Percentiles rank a stretch among this genome's conserved stretches.
These are phyloP conservation scores for Solanum medicagineum DNA, from an alignment of 257 asterid genomes.

Conservation along the genomic window DNA sequence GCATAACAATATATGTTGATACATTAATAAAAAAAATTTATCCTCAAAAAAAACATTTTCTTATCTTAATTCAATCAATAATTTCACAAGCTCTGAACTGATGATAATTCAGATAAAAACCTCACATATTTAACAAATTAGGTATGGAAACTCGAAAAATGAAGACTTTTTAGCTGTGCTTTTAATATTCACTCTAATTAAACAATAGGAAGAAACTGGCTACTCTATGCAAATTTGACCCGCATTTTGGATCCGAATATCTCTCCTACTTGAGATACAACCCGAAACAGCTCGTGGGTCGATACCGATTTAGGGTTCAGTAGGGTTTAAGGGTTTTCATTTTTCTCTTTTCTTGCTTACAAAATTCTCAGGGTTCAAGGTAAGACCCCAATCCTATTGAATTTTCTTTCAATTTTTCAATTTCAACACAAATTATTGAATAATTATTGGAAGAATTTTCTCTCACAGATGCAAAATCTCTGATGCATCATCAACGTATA, in stretches of 20 bases:
- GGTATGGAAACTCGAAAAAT: too few relatives aligned
- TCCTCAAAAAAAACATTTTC: too few relatives aligned
- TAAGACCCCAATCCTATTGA: not conserved
- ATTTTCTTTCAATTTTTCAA: not conserved
- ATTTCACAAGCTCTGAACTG: too few relatives aligned
- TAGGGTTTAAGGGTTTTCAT: not conserved
- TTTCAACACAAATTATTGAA: not conserved
- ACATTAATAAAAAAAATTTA: too few relatives aligned
- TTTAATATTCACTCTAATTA: too few relatives aligned
- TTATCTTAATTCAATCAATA: too few relatives aligned
- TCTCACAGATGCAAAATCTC: not conserved
- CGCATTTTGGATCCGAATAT: not conserved
- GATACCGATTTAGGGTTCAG: not conserved
- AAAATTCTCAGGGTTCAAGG: not conserved
- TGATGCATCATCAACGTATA: constrained; percentile 51
- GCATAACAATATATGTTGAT: too few relatives aligned
- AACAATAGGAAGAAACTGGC: not conserved
- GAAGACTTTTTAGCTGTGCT: too few relatives aligned
- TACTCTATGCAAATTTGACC: not conserved
- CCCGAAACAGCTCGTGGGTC: not conserved
- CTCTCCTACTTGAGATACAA: not conserved
- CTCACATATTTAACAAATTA: too few relatives aligned
- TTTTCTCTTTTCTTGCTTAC: not conserved
- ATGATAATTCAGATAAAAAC: too few relatives aligned
- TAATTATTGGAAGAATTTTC: not conserved